A percentile compares a stretch with the other conserved stretches of the same genome.
Evolutionary conservation across 2,329 filamentous ascomycete species (phyloP).

Genomic region (Pseudocercospora musae): DNA sequence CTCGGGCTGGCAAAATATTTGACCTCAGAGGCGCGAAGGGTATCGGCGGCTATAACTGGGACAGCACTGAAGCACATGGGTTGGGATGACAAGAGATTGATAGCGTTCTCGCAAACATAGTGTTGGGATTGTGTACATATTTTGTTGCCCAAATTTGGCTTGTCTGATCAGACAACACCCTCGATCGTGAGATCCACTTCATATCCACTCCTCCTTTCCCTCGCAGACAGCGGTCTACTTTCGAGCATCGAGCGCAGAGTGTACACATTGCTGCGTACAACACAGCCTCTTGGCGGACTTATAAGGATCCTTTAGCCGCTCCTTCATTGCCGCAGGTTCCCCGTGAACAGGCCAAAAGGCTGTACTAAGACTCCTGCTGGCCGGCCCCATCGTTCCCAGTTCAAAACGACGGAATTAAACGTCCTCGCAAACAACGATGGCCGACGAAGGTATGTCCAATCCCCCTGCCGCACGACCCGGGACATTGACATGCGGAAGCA

Average conservation of each 20-base stretch:
- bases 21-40: background rate
- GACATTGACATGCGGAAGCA: background rate
- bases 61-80: background rate
- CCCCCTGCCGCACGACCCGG: background rate
- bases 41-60: background rate
- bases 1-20: background rate
- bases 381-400: background rate
- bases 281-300: too few relatives aligned
- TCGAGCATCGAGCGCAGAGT: too few relatives aligned
- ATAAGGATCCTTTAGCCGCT: too few relatives aligned
- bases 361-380: background rate
- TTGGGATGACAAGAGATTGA: constrained; percentile 6
- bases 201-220: background rate
- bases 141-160: background rate
- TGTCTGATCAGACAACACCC: background rate
- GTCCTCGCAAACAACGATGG: background rate
- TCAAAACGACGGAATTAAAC: background rate
- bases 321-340: too few relatives aligned
- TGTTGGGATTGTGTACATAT: constrained; percentile 1
- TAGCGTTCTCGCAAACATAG: constrained; percentile 19
- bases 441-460: background rate
- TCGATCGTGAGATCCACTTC: background rate
- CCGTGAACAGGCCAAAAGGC: too few relatives aligned
- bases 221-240: too few relatives aligned
- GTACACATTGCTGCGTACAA: too few relatives aligned